phyloP scores from a whole-genome alignment of 2,329 filamentous ascomycete genomes.

The Samsoniella hepiali region DNA sequence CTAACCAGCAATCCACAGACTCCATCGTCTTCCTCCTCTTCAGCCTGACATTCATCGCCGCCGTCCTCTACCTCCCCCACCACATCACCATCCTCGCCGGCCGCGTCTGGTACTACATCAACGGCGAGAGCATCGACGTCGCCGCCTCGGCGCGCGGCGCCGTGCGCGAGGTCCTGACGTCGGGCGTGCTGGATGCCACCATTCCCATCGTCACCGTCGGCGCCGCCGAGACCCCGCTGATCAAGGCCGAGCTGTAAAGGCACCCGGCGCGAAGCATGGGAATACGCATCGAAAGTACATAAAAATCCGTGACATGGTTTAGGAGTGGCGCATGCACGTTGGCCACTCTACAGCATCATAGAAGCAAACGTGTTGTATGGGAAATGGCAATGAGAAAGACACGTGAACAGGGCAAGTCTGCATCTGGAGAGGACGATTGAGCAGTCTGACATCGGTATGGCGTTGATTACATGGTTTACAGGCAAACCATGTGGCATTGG shows the following conservation, averaged over 20 bases:
- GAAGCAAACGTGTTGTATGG: background rate
- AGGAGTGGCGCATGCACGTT: background rate
- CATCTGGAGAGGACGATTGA: background rate
- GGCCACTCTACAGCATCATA: too few species aligned
- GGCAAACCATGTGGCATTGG: background rate
- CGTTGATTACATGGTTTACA: background rate
- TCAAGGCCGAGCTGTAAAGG: constrained; percentile 34
- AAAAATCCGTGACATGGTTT: background rate
- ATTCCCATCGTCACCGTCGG: constrained; percentile 26
- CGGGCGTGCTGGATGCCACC: constrained; percentile 28
- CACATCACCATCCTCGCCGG: constrained; percentile 79
- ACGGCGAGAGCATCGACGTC: constrained; percentile 67
- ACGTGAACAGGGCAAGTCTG: background rate
- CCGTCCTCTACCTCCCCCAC: constrained; percentile 88
- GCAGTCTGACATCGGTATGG: background rate
- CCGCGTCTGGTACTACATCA: constrained; percentile 92
- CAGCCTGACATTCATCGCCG: constrained; percentile 80
- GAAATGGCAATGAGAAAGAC: background rate
- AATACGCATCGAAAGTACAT: background rate
- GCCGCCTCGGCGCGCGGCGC: constrained; percentile 33
- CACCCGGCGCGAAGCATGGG: too few species aligned
- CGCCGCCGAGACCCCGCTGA: constrained; percentile 25
- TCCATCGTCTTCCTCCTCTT: constrained; percentile 87
- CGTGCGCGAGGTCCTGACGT: constrained; percentile 27
- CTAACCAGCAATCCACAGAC: constrained; percentile 61